Evolutionary conservation across 2,329 filamentous ascomycete genomes (phyloP).

Genomic region (Rutstroemia sp.): DNA sequence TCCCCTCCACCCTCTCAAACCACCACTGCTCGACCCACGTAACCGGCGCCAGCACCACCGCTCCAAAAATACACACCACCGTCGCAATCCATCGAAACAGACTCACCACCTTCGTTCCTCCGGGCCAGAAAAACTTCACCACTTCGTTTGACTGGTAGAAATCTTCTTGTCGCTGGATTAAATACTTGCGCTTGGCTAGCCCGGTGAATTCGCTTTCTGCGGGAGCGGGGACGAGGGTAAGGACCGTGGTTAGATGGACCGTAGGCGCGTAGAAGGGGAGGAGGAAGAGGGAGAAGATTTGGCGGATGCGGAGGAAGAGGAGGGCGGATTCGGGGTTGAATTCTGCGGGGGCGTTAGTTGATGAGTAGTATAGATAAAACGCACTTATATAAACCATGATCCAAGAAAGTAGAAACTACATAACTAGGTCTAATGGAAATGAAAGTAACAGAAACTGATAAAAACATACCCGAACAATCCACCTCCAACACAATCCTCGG

Average conservation of each 20-base stretch:
- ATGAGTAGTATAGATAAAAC: too few species aligned
- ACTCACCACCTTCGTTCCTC: constrained; percentile 49
- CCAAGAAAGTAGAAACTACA: not conserved
- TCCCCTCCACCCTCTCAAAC: constrained; percentile 6
- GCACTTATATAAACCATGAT: not conserved
- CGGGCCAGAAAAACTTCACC: constrained; percentile 62
- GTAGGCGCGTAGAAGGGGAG: constrained; percentile 66
- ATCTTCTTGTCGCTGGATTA: constrained; percentile 71
- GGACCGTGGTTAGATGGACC: constrained; percentile 60
- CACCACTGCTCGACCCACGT: constrained; percentile 40
- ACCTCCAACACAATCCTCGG: constrained; percentile 64
- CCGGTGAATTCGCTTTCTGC: not conserved
- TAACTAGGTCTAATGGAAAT: too few species aligned
- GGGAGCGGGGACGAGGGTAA: constrained; percentile 47
- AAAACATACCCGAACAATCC: constrained; percentile 43
- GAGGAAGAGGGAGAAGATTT: constrained; percentile 71
- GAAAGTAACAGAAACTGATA: not conserved
- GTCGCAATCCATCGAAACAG: constrained; percentile 46
- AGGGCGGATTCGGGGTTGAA: constrained; percentile 57
- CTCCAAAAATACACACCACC: constrained; percentile 54
- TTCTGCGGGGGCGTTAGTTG: constrained; percentile 32
- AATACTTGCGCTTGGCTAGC: constrained; percentile 43
- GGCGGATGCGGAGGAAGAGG: constrained; percentile 68
- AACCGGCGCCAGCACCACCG: constrained; percentile 42
- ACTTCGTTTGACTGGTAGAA: constrained; percentile 73